phyloP scores from a whole-genome alignment of 2,329 filamentous ascomycete genomes.

The Ascochyta clinopodiicola region DNA sequence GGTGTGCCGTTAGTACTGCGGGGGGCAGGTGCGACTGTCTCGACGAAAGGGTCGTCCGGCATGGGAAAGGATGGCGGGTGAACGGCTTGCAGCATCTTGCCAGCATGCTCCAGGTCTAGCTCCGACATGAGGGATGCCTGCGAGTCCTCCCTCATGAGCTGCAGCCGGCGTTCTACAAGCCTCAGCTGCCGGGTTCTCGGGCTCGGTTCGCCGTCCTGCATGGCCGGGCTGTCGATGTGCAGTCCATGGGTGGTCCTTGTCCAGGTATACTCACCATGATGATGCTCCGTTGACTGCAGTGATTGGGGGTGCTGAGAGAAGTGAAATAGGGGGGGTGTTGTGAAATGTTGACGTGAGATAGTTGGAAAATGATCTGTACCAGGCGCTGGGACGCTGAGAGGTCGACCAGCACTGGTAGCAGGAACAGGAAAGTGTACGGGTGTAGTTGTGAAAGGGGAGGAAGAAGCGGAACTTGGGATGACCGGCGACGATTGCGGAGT shows the following conservation, averaged over 20 bases:
- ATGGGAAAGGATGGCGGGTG: conserved; percentile 46
- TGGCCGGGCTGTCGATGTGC: conserved; percentile 5
- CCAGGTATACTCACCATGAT: conserved; percentile 58
- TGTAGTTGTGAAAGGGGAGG: conserved; percentile 53
- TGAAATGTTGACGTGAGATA: conserved; percentile 43
- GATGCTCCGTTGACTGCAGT: conserved; percentile 54
- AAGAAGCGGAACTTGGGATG: conserved; percentile 40
- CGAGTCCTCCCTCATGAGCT: conserved; percentile 38
- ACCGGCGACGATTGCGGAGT: conserved; percentile 45
- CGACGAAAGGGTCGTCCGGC: conserved; percentile 24
- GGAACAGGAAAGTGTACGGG: conserved; percentile 53
- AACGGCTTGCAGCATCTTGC: conserved; percentile 51
- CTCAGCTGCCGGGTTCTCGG: conserved; percentile 27
- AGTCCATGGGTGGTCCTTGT: conserved; percentile 25
- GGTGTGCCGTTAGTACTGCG: conserved; percentile 21
- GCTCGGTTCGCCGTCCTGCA: conserved; percentile 19
- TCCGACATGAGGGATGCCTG: conserved; percentile 41
- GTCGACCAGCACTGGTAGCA: conserved; percentile 30
- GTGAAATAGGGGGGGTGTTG: conserved; percentile 44
- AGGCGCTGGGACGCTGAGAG: conserved; percentile 36
- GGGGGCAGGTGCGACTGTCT: background rate
- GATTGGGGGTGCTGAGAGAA: conserved; percentile 27
- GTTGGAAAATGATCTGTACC: conserved; percentile 28
- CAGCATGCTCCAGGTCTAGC: conserved; percentile 45
- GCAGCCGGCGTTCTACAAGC: conserved; percentile 16